Percentiles rank a stretch among this genome's conserved stretches.
Evolutionary conservation across 2,329 filamentous ascomycete species (phyloP).

Genomic region (Alternaria panax): DNA sequence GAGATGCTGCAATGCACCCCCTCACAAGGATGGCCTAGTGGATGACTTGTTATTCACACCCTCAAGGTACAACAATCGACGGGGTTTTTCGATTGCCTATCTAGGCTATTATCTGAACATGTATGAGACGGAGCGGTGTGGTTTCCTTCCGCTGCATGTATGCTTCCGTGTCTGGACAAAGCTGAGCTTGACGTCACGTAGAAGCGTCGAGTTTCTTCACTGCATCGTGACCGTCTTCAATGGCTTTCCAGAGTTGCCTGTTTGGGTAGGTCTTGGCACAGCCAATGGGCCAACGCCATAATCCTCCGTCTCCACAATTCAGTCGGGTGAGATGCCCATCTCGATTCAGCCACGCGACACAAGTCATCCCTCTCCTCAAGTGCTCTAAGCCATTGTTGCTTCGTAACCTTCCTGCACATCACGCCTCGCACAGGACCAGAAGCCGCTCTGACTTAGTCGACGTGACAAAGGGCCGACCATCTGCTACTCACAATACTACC

Average conservation of each 20-base stretch:
- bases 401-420: background rate
- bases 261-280: background rate
- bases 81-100: background rate
- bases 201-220: background rate
- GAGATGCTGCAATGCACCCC: background rate
- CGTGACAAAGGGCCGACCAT: background rate
- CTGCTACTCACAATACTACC: too few relatives aligned
- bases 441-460: background rate
- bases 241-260: background rate
- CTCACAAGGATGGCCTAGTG: background rate
- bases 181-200: background rate
- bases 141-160: background rate
- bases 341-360: constrained; percentile 1
- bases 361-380: background rate
- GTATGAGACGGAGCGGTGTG: background rate
- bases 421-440: background rate
- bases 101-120: background rate
- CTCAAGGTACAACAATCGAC: background rate
- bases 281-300: background rate
- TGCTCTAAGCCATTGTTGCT: constrained; percentile 1
- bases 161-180: background rate
- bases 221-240: background rate
- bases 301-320: background rate
- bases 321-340: background rate
- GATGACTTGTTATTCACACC: background rate